Conservation (phyloP, 2,329 filamentous ascomycete species). For the Fusarium nanum region DNA sequence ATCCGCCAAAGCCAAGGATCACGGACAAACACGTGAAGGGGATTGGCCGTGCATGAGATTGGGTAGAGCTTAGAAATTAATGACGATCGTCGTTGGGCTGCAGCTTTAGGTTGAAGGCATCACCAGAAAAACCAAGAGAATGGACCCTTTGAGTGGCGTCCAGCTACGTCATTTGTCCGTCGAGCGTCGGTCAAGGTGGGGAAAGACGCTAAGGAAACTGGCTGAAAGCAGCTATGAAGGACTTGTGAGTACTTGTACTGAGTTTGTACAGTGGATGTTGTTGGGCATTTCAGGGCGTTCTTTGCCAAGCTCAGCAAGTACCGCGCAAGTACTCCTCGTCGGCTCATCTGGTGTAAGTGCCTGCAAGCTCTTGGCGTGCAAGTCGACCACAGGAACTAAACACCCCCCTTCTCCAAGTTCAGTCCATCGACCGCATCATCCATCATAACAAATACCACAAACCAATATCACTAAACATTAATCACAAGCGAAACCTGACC, state of each 20-base stretch:
- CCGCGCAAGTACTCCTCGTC: neutral
- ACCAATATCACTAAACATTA: constrained; percentile 23
- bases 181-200: constrained; percentile 23
- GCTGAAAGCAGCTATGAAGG: constrained; percentile 28
- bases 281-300: neutral
- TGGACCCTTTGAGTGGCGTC: constrained; percentile 24
- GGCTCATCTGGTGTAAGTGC: constrained; percentile 37
- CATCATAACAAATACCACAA: constrained; percentile 26
- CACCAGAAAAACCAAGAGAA: constrained; percentile 23
- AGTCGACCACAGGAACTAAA: constrained; percentile 4
- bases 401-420: constrained; percentile 23
- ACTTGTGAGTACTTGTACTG: constrained; percentile 1
- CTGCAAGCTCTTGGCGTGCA: constrained; percentile 31
- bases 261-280: neutral
- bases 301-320: neutral
- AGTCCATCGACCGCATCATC: constrained; percentile 35
- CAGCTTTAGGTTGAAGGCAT: constrained; percentile 35
- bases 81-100: constrained; percentile 36
- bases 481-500: neutral
- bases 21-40: neutral
- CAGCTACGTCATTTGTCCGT: constrained; percentile 35
- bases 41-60: constrained; percentile 11
- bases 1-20: neutral
- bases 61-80: constrained; percentile 20
- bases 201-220: constrained; percentile 21